Percentiles rank a stretch among this genome's conserved stretches.
These are phyloP conservation scores for Puya raimondii DNA, from an alignment of 176 grass and related monocot genomes.

Conservation along the genomic window DNA sequence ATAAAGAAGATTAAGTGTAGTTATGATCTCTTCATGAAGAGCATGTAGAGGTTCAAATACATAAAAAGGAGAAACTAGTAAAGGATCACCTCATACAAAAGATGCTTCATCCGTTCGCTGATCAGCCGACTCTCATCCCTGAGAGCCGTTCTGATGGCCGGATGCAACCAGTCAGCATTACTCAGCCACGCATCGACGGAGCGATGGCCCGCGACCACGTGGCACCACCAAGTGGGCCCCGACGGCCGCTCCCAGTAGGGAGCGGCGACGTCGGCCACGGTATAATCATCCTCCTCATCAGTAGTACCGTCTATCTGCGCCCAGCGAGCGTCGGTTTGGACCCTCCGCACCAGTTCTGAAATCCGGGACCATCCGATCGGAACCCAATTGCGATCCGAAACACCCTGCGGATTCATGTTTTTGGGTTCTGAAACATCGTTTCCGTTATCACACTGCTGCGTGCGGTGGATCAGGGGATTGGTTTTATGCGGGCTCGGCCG, in stretches of 20 bases:
- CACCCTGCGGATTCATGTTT: constrained; percentile 20
- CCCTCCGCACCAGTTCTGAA: constrained; percentile 55
- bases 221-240: constrained; percentile 95
- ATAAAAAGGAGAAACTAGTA: constrained; percentile 12
- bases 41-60: background rate
- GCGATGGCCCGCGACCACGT: constrained; percentile 62
- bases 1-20: background rate
- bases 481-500: constrained; percentile 27
- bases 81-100: constrained; percentile 81
- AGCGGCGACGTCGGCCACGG: constrained; percentile 77
- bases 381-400: constrained; percentile 67
- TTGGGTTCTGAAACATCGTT: background rate
- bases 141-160: constrained; percentile 80
- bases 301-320: constrained; percentile 33
- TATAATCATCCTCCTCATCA: constrained; percentile 78
- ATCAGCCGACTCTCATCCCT: constrained; percentile 82
- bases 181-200: constrained; percentile 55
- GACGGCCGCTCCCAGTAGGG: constrained; percentile 82
- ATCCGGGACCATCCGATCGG: constrained; percentile 88
- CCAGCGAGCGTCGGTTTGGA: constrained; percentile 78
- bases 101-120: constrained; percentile 91
- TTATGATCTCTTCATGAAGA: background rate
- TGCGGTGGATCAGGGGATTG: constrained; percentile 4
- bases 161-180: constrained; percentile 89
- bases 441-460: constrained; percentile 9